Base-by-base conservation (phyloP, 2,329 filamentous ascomycete species). In the Capronia coronata region DNA sequence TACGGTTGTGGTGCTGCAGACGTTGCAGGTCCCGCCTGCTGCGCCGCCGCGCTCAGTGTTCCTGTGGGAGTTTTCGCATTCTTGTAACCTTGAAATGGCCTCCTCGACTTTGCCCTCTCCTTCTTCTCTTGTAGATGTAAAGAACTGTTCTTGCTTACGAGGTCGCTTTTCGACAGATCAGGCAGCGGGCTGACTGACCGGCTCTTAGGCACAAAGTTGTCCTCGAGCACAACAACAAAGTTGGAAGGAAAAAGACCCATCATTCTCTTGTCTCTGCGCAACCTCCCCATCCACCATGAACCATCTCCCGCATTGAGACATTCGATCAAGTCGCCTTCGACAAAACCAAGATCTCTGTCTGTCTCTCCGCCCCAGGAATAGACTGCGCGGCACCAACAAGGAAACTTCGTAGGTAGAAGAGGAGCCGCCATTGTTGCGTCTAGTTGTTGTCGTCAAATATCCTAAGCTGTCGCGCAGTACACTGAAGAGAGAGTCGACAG, bases 251-350 rank as follows among this genome's bases (percentile, higher is more conserved):
- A 98, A 16, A 93, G 75, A 46, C 93, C 93, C 62, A 96, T 84
- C 63, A 91, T 89, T 63, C 90, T 82, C 67, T 86, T 84, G 70
- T 98, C 93, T 61, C 93, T 82, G 64, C 84, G 87, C 64, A 98
- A 71, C 56, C 91, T 82, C 41, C 93, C 93, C 71, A 90, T 95
- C 93, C 93, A 98, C 93, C 93, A 98, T 40, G 87, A 90, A 45
- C 93, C 93, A 71, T 98, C 93, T 56, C 93, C 93, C 16, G 93
- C 93, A 67, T 98, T 98, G 46, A 98, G 76, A 64, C 91, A 96
- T 78, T 98, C 93, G 67, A 98, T 98, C 59, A 98, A 71, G 69
- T 98, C 93, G 57, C 93, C 93, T 69, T 98, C 93, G 60, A 98
- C 86, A 69, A 98, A 98, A 13, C 93, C 93, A 50, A 98, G 77